Percentiles rank a stretch among this genome's conserved stretches.
phyloP scores from a whole-genome alignment of 2,329 filamentous ascomycete genomes.

The Phoma sp. region DNA sequence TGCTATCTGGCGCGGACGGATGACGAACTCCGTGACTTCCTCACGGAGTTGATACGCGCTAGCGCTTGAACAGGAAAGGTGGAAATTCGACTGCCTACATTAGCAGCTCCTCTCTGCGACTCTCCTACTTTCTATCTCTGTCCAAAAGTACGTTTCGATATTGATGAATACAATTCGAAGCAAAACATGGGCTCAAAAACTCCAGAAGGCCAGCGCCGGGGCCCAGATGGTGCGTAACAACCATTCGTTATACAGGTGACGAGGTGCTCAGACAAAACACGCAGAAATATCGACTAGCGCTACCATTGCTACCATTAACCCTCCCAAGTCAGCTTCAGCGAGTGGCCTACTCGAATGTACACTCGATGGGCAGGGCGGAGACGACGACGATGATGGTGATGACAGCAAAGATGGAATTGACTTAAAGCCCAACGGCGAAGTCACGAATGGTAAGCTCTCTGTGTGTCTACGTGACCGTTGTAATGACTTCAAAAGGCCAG shows the following conservation, averaged over 20 bases:
- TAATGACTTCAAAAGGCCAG: slow-evolving; percentile 53
- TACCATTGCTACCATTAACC: slow-evolving; percentile 40
- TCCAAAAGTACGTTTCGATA: neutral
- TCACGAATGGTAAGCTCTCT: slow-evolving; percentile 16
- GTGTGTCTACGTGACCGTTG: neutral
- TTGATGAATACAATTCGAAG: neutral
- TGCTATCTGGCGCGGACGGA: neutral
- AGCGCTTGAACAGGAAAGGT: neutral
- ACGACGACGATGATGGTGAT: slow-evolving; percentile 60
- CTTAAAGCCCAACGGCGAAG: slow-evolving; percentile 35
- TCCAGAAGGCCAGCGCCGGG: slow-evolving; percentile 46
- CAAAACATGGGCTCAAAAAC: slow-evolving; percentile 49
- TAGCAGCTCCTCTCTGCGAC: neutral
- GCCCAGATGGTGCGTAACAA: slow-evolving; percentile 38
- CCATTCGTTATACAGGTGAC: too few relatives aligned
- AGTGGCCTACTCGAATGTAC: slow-evolving; percentile 45
- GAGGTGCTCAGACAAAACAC: slow-evolving; percentile 19
- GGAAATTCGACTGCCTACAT: neutral
- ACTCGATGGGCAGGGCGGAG: slow-evolving; percentile 56
- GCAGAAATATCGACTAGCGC: slow-evolving; percentile 36
- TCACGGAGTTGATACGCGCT: slow-evolving; percentile 4
- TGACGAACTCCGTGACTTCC: neutral
- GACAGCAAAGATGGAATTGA: slow-evolving; percentile 48
- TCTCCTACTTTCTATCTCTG: neutral
- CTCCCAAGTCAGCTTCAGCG: slow-evolving; percentile 44